Conservation (phyloP, 2,329 filamentous ascomycete genomes). For the Fusarium foetens region DNA sequence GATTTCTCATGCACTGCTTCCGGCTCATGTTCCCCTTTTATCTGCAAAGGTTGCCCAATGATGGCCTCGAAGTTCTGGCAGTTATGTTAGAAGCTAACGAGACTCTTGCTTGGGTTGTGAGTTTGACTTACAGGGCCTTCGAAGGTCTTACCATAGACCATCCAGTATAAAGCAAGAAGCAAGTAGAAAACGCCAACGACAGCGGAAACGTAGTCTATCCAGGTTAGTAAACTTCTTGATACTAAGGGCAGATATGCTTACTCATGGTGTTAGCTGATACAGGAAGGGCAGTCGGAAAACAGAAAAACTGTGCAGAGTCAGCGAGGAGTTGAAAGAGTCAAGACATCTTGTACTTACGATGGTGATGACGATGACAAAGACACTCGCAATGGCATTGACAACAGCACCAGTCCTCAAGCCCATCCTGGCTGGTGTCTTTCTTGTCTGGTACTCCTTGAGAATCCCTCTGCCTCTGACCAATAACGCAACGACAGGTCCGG, state of each 20-base stretch:
- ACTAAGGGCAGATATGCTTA: fast-evolving
- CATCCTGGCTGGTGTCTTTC: constrained; percentile 10
- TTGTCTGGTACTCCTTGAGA: constrained; percentile 3
- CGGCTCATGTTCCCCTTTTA: neutral
- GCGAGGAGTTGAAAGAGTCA: fast-evolving
- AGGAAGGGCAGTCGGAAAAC: constrained; percentile 1
- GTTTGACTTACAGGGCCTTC: constrained; percentile 6
- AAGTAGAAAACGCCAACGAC: constrained; percentile 9
- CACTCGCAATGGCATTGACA: neutral
- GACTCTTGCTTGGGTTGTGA: fast-evolving
- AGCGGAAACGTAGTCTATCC: neutral
- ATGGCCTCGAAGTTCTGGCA: constrained; percentile 8
- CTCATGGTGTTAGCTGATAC: constrained; percentile 17
- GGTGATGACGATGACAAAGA: constrained; percentile 4
- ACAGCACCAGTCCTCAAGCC: neutral
- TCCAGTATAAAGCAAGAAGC: neutral
- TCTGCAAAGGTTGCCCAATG: neutral
- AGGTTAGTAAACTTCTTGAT: fast-evolving
- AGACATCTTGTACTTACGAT: neutral
- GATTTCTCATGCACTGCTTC: neutral
- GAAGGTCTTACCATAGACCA: neutral
- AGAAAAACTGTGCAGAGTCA: constrained; percentile 3
- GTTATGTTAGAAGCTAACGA: neutral
- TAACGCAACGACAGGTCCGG: constrained; percentile 24
- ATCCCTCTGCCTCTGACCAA: constrained; percentile 9